These are phyloP conservation scores for Lichtheimia hyalospora DNA, from an alignment of 371 early-diverging fungal species.

Conservation along the genomic window DNA sequence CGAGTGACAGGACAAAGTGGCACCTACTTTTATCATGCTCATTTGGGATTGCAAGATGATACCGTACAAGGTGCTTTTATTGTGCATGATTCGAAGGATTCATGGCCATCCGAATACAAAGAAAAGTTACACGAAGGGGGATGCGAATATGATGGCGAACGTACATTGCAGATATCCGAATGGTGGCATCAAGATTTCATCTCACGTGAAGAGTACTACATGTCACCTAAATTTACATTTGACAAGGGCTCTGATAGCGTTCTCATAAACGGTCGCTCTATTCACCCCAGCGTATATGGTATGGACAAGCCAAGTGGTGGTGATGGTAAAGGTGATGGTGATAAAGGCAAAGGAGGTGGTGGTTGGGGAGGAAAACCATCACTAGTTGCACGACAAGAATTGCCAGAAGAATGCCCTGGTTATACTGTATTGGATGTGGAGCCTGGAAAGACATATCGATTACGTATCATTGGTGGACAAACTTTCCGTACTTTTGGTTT, in stretches of 20 bases:
- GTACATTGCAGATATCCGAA: conserved; percentile 36
- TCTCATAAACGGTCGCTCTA: conserved; percentile 31
- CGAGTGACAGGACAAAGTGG: conserved; percentile 38
- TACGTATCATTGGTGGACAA: conserved; percentile 32
- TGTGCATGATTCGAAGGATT: conserved; percentile 37
- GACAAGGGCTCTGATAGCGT: conserved; percentile 27
- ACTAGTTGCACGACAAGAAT: background rate
- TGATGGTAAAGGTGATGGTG: background rate
- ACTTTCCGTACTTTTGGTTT: conserved; percentile 35
- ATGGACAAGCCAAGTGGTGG: background rate
- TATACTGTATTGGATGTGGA: conserved; percentile 26
- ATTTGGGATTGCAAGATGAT: conserved; percentile 43
- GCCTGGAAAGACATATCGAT: conserved; percentile 28
- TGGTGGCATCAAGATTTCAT: conserved; percentile 40
- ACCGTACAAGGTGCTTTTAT: conserved; percentile 50
- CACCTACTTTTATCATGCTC: conserved; percentile 58
- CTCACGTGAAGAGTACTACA: conserved; percentile 17
- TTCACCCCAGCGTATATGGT: conserved; percentile 9
- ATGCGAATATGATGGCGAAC: conserved; percentile 47
- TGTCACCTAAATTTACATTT: conserved; percentile 17
- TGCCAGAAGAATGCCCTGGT: conserved; percentile 17
- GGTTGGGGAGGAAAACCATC: background rate
- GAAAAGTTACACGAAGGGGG: conserved; percentile 15
- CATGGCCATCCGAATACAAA: background rate
- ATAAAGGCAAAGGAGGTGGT: too few species aligned